Base-by-base conservation (phyloP, 139 green algal genomes). In the Dunaliella primolecta region DNA sequence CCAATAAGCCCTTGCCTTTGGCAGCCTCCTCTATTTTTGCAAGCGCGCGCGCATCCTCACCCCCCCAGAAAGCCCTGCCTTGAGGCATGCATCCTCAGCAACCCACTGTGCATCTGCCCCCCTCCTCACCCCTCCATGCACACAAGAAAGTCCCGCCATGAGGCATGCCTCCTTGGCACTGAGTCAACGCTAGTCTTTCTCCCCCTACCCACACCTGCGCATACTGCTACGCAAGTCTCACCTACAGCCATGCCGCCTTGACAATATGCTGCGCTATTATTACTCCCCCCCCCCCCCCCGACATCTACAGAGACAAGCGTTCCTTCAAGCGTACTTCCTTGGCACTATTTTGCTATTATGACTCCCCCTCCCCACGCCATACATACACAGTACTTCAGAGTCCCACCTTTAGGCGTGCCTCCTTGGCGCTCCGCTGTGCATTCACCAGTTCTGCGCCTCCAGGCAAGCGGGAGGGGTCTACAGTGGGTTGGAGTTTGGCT, bases 401-500 rank as follows among this genome's bases (percentile, higher is more conserved):
- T 20, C 87, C 85, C 64, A 97, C 90, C 87, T 95, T 96, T 74
- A 96, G 87, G 15, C 89, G 89, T 27, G 81, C 83, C 37, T 90
- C 72, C 88, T 95, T 94, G 0, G 96, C 96, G n/a, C 86, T 83
- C 55, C 91, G 82, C 89, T 98, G 90, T 0, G 94, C 92, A n/a
- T 84, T 83, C 37, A 87, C 36, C 78, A 99, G 90, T 89, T 91
- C 91, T 1, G 76, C 27, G 0, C 87, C 91, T 3, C 89, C 86
- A 30, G 75, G 78, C 75, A 93, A 84, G 55, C 77, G 81, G 37
- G 55, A 82, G 3, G 88, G 81, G 76, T 91, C 88, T 80, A 91
- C 70, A 83, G 84, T 84, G 32, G 90, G 91, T 88, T 98, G 94
- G 86, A 98, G 88, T 80, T 91, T 94, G 35, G 89, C 94, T 36